These are phyloP conservation scores for Cyanidium caldarium DNA, from an alignment of 23 red algal genomes.

Conservation along the genomic window DNA sequence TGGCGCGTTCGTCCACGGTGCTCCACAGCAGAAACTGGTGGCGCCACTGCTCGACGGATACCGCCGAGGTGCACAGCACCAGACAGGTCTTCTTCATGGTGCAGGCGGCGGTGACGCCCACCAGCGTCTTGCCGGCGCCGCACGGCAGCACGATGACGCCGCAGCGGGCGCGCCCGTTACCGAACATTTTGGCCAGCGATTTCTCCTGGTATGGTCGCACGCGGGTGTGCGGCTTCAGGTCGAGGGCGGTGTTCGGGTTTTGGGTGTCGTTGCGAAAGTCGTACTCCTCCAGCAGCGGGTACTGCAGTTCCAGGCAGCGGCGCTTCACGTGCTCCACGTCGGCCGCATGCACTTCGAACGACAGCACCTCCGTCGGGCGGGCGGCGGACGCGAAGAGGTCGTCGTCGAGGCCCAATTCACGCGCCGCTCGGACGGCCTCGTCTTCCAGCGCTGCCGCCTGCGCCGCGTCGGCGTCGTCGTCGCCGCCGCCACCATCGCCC, in stretches of 20 bases:
- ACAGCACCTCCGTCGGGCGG: neutral
- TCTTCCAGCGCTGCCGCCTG: neutral
- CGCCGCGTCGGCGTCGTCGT: slow-evolving; percentile 48
- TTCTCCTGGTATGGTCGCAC: slow-evolving; percentile 98
- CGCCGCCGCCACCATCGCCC: slow-evolving; percentile 4
- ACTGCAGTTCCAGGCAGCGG: slow-evolving; percentile 62
- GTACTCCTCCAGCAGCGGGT: slow-evolving; percentile 97
- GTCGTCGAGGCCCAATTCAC: neutral
- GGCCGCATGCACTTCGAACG: slow-evolving; percentile 18
- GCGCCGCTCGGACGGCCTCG: neutral
- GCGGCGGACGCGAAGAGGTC: neutral
- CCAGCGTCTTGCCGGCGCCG: slow-evolving; percentile 89
- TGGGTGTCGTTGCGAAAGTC: slow-evolving; percentile 82
- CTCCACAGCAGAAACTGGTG: slow-evolving; percentile 95
- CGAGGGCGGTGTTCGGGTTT: slow-evolving; percentile 56
- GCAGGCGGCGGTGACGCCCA: slow-evolving; percentile 85
- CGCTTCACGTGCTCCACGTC: slow-evolving; percentile 89
- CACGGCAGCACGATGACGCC: slow-evolving; percentile 95
- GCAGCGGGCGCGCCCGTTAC: slow-evolving; percentile 84
- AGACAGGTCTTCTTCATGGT: slow-evolving; percentile 91
- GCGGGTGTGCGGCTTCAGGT: slow-evolving; percentile 73
- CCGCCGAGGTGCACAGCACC: slow-evolving; percentile 82
- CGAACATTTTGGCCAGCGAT: slow-evolving; percentile 97
- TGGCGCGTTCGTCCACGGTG: slow-evolving; percentile 56
- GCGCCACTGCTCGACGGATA: slow-evolving; percentile 98